phyloP scores from a whole-genome alignment of 441 rosid genomes.

The Corymbia citriodora region DNA sequence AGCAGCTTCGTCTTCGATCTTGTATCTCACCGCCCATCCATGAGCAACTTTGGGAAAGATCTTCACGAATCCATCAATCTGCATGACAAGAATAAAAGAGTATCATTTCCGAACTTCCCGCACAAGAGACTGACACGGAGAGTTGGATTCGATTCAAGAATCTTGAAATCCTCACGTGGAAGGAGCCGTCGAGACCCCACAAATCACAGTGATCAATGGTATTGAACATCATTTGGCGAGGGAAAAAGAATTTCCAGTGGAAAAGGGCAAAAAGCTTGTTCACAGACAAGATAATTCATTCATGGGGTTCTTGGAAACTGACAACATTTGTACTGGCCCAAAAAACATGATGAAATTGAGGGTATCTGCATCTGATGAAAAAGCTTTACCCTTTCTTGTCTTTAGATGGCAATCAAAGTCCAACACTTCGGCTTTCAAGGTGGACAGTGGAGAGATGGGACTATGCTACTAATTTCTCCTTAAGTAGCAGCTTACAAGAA shows the following conservation, averaged over 20 bases:
- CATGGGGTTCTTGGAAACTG: not conserved
- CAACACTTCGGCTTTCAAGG: not conserved
- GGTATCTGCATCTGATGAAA: not conserved
- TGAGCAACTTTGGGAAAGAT: constrained; percentile 40
- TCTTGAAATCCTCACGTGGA: constrained; percentile 26
- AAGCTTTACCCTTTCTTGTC: not conserved
- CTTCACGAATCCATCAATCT: constrained; percentile 43
- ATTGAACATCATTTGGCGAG: not conserved
- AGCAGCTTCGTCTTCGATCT: constrained; percentile 11
- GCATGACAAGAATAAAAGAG: not conserved
- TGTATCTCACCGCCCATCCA: constrained; percentile 40
- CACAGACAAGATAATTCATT: not conserved
- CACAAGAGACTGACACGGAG: not conserved
- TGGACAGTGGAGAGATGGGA: not conserved
- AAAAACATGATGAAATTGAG: not conserved
- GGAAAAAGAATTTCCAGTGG: not conserved
- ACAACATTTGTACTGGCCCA: not conserved
- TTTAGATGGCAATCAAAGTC: not conserved
- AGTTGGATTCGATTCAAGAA: not conserved
- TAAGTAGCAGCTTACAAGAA: not conserved
- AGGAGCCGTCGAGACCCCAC: constrained; percentile 33
- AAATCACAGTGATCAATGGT: not conserved
- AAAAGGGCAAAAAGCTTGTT: not conserved
- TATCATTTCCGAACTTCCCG: not conserved
- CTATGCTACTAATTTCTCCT: not conserved